phyloP scores from a whole-genome alignment of 2,329 filamentous ascomycete species.

The Alternaria metachromatica region DNA sequence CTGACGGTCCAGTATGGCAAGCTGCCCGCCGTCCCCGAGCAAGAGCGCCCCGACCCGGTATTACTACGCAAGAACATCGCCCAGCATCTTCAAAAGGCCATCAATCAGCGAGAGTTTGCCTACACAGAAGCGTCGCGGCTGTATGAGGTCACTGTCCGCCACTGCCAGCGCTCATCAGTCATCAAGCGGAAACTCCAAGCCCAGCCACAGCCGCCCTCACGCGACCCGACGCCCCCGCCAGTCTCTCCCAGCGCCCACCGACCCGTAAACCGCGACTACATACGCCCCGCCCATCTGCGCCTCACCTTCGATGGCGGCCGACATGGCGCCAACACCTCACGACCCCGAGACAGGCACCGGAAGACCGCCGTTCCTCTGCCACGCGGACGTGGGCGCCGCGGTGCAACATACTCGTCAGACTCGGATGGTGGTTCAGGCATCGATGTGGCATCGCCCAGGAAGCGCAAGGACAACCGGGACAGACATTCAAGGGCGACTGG shows the following conservation, averaged over 20 bases:
- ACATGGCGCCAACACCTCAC: slow-evolving; percentile 27
- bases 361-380: slow-evolving; percentile 23
- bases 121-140: slow-evolving; percentile 64
- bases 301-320: slow-evolving; percentile 36
- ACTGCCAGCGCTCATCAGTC: slow-evolving; percentile 63
- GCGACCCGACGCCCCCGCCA: slow-evolving; percentile 64
- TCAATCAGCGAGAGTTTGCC: slow-evolving; percentile 62
- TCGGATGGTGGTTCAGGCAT: slow-evolving; percentile 27
- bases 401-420: slow-evolving; percentile 21
- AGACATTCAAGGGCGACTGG: slow-evolving; percentile 51
- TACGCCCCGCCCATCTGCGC: slow-evolving; percentile 37
- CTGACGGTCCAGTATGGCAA: slow-evolving; percentile 56
- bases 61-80: slow-evolving; percentile 64
- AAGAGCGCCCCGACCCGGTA: slow-evolving; percentile 59
- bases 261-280: slow-evolving; percentile 27
- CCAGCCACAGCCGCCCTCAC: slow-evolving; percentile 65
- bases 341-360: slow-evolving; percentile 31
- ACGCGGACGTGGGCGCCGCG: slow-evolving; percentile 21
- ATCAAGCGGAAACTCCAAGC: slow-evolving; percentile 68
- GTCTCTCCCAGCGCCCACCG: slow-evolving; percentile 49
- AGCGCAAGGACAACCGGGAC: slow-evolving; percentile 42
- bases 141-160: slow-evolving; percentile 64
- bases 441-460: slow-evolving; percentile 25
- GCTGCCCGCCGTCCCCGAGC: slow-evolving; percentile 58
- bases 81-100: slow-evolving; percentile 60